Evolutionary conservation across 495 filamentous ascomycete species (phyloP).

Genomic region (Aspergillus ellipticus): DNA sequence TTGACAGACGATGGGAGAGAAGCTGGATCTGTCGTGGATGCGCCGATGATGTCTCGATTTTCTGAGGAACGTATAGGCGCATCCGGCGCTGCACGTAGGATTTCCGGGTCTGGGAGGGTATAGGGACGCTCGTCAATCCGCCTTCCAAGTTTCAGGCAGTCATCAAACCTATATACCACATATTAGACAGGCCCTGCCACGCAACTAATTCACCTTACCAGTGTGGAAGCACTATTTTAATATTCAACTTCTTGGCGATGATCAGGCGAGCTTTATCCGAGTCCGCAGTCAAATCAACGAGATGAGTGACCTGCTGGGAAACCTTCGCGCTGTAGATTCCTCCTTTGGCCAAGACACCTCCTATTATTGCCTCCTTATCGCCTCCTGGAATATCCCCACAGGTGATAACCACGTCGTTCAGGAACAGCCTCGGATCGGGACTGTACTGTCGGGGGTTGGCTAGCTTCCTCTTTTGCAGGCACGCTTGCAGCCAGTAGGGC

Average conservation of each 20-base stretch:
- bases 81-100: conserved; percentile 53
- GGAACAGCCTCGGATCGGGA: conserved; percentile 85
- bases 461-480: conserved; percentile 62
- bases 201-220: conserved; percentile 56
- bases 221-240: conserved; percentile 89
- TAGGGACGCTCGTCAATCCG: conserved; percentile 88
- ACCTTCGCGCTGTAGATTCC: conserved; percentile 70
- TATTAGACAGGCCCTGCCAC: background rate
- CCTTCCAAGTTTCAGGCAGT: conserved; percentile 86
- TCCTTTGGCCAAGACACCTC: conserved; percentile 84
- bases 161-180: conserved; percentile 70
- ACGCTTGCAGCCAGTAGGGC: conserved; percentile 71
- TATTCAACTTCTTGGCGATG: conserved; percentile 56
- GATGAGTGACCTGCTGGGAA: conserved; percentile 74
- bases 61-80: conserved; percentile 51
- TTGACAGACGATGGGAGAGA: conserved; percentile 43
- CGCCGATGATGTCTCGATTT: conserved; percentile 66
- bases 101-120: conserved; percentile 79
- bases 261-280: conserved; percentile 67
- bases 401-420: conserved; percentile 74
- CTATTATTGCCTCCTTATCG: conserved; percentile 89
- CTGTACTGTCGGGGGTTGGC: conserved; percentile 78
- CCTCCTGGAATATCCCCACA: conserved; percentile 79
- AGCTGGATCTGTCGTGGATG: conserved; percentile 62
- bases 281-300: conserved; percentile 78